phyloP scores from a whole-genome alignment of 2,329 filamentous ascomycete species.

The Exophiala viscosa region DNA sequence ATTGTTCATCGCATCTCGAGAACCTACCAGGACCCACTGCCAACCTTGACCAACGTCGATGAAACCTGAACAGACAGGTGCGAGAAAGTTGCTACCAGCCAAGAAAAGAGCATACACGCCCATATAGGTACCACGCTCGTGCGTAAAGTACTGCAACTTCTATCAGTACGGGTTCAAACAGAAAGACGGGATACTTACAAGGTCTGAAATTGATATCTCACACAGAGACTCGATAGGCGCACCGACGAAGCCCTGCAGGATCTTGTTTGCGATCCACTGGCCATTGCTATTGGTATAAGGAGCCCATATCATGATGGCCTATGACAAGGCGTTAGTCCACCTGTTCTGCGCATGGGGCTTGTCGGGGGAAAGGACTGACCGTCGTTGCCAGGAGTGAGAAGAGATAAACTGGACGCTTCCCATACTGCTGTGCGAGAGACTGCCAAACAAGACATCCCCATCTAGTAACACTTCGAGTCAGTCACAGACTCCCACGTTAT shows the following conservation, averaged over 20 bases:
- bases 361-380: constrained; percentile 35
- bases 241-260: constrained; percentile 47
- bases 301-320: constrained; percentile 43
- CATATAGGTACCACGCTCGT: constrained; percentile 25
- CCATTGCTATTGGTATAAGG: constrained; percentile 43
- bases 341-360: constrained; percentile 39
- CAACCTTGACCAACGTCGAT: constrained; percentile 25
- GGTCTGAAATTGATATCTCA: constrained; percentile 46
- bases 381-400: constrained; percentile 28
- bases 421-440: constrained; percentile 45
- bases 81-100: constrained; percentile 18
- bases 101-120: constrained; percentile 22
- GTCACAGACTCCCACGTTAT: not conserved
- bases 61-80: constrained; percentile 22
- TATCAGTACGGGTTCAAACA: constrained; percentile 23
- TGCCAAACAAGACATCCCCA: constrained; percentile 49
- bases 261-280: constrained; percentile 47
- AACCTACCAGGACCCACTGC: constrained; percentile 25
- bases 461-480: constrained; percentile 6
- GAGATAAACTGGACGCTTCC: constrained; percentile 31
- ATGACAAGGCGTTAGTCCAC: constrained; percentile 17
- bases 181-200: constrained; percentile 45
- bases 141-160: constrained; percentile 40
- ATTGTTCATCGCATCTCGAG: not conserved
- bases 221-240: constrained; percentile 50